Conservation (phyloP, 805 yeast genomes). For the Cyberlindnera maclurae region DNA sequence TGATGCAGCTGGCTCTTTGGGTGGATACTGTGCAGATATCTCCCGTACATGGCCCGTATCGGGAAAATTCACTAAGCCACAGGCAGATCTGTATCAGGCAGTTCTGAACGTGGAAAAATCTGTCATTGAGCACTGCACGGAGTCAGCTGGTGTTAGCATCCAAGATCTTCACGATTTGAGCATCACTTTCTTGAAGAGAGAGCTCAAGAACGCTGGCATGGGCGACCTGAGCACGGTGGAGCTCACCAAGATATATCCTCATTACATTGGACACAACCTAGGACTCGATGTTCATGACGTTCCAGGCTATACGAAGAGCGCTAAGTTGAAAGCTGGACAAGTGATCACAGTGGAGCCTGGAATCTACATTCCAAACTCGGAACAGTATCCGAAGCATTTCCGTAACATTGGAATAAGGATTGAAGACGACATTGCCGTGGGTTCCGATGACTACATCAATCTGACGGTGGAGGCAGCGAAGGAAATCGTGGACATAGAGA, state of each 20-base stretch:
- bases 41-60: conserved; percentile 94
- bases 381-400: conserved; percentile 67
- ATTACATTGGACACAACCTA: conserved; percentile 90
- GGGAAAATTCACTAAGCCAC: conserved; percentile 69
- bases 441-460: conserved; percentile 46
- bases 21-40: conserved; percentile 94
- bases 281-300: conserved; percentile 90
- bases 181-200: conserved; percentile 49
- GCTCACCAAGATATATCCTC: conserved; percentile 67
- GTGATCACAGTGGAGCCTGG: conserved; percentile 97
- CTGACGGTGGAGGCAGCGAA: conserved; percentile 81
- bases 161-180: conserved; percentile 73
- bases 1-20: conserved; percentile 91
- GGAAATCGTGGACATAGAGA: conserved; percentile 77
- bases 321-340: conserved; percentile 55
- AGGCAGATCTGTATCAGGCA: conserved; percentile 80
- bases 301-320: conserved; percentile 54
- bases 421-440: conserved; percentile 89
- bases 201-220: conserved; percentile 70
- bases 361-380: conserved; percentile 71
- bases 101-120: conserved; percentile 76
- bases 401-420: conserved; percentile 90
- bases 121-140: conserved; percentile 68
- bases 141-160: conserved; percentile 42
- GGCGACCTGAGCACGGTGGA: conserved; percentile 42